Evolutionary conservation across 176 grass and related monocot species (phyloP).

Genomic region (Avena atlantica): DNA sequence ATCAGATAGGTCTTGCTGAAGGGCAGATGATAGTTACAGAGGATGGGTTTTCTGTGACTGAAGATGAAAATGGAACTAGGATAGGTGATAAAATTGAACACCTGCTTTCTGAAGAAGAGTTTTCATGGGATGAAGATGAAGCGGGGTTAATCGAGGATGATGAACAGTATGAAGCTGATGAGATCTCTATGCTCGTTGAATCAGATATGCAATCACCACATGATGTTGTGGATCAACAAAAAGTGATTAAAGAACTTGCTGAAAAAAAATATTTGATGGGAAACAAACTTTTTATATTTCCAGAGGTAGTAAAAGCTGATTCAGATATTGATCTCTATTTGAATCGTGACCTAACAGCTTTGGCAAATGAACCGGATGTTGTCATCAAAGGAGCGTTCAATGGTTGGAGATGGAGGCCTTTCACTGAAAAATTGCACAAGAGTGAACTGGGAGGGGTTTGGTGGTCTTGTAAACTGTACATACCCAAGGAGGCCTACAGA

Average conservation of each 20-base stretch:
- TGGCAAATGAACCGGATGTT: slow-evolving; percentile 71
- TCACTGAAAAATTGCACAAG: slow-evolving; percentile 82
- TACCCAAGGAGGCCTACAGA: slow-evolving; percentile 81
- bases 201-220: slow-evolving; percentile 20
- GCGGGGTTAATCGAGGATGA: slow-evolving; percentile 24
- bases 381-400: slow-evolving; percentile 89
- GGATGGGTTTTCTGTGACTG: slow-evolving; percentile 20
- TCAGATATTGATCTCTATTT: slow-evolving; percentile 66
- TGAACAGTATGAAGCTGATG: slow-evolving; percentile 26
- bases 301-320: slow-evolving; percentile 59
- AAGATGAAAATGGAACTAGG: slow-evolving; percentile 16
- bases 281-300: slow-evolving; percentile 68
- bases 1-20: slow-evolving; percentile 27
- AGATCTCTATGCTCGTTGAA: not conserved
- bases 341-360: slow-evolving; percentile 67
- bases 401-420: slow-evolving; percentile 79
- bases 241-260: slow-evolving; percentile 60
- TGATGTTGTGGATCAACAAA: slow-evolving; percentile 51
- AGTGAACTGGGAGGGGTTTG: slow-evolving; percentile 70
- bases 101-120: slow-evolving; percentile 38
- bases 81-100: not conserved
- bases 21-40: slow-evolving; percentile 18
- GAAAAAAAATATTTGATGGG: slow-evolving; percentile 53
- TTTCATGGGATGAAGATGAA: slow-evolving; percentile 40
- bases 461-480: slow-evolving; percentile 86